Percentiles rank a stretch among this genome's conserved stretches.
phyloP scores from a whole-genome alignment of 164 flowering plant genomes.

The Stephania japonica region DNA sequence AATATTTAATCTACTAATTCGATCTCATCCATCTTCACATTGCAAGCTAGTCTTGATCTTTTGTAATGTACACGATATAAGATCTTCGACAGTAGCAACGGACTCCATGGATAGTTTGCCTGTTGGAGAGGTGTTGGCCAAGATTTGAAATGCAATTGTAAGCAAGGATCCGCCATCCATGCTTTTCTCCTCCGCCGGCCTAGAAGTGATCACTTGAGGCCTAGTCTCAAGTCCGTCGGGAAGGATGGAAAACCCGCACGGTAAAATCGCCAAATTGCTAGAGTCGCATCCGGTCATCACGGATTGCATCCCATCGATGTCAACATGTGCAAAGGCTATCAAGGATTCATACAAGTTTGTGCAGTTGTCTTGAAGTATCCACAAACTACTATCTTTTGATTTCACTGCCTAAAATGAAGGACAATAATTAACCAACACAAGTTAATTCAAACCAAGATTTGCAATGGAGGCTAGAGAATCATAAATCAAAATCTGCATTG shows the following conservation, averaged over 20 bases:
- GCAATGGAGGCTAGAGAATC: not conserved
- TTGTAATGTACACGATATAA: conserved; percentile 62
- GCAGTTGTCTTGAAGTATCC: conserved; percentile 85
- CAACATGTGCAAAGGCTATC: conserved; percentile 80
- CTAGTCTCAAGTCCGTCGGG: conserved; percentile 82
- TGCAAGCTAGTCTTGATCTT: conserved; percentile 77
- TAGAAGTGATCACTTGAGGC: conserved; percentile 69
- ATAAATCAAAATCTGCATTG: not conserved
- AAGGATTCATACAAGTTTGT: conserved; percentile 77
- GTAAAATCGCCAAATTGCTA: conserved; percentile 56
- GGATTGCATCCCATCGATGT: conserved; percentile 62
- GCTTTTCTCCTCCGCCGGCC: conserved; percentile 65
- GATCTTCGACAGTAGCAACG: conserved; percentile 66
- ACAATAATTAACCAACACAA: not conserved
- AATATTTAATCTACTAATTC: no score
- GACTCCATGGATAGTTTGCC: conserved; percentile 66
- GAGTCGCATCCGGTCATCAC: conserved; percentile 90
- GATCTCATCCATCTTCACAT: conserved; percentile 66
- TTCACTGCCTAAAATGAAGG: conserved; percentile 44
- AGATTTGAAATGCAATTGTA: conserved; percentile 75
- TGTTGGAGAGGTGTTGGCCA: conserved; percentile 54
- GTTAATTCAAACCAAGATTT: not conserved
- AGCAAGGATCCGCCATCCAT: conserved; percentile 83
- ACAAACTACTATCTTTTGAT: conserved; percentile 56
- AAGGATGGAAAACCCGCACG: conserved; percentile 89